Evolutionary conservation across 371 early-diverging fungal genomes (phyloP).

Genomic region (Apophysomyces elegans): DNA sequence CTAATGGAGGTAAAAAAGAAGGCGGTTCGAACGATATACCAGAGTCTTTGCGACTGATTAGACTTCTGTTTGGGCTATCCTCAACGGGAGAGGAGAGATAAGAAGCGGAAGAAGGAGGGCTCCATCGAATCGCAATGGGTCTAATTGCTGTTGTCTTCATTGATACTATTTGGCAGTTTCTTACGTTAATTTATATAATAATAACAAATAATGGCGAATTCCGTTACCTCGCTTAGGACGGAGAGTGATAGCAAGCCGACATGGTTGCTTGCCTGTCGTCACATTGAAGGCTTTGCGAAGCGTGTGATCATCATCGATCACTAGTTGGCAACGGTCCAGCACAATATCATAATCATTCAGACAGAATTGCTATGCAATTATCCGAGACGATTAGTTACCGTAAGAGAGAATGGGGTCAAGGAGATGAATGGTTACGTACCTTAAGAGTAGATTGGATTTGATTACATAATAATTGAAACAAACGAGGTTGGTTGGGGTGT

Average conservation of each 20-base stretch:
- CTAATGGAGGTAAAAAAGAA: not conserved
- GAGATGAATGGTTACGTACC: conserved; percentile 16
- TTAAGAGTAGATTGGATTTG: conserved; percentile 21
- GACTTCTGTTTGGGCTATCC: not conserved
- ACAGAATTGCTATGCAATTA: not conserved
- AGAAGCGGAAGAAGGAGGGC: not conserved
- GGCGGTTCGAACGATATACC: conserved; percentile 25
- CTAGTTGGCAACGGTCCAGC: conserved; percentile 14
- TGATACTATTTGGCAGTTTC: not conserved
- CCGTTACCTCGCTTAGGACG: conserved; percentile 16
- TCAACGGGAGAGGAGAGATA: conserved; percentile 3
- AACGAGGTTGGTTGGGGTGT: conserved; percentile 21
- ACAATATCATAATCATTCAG: conserved; percentile 23
- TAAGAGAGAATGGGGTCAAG: not conserved
- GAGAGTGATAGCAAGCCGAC: conserved; percentile 17
- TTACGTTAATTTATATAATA: not conserved
- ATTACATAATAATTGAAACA: conserved; percentile 20
- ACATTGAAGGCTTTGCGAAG: conserved; percentile 21
- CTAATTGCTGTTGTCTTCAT: conserved; percentile 20
- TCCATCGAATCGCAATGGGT: conserved; percentile 23
- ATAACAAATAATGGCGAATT: not conserved
- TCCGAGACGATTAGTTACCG: not conserved
- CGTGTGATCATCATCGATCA: conserved; percentile 23
- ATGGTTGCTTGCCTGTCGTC: not conserved
- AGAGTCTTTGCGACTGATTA: conserved; percentile 31